phyloP scores from a whole-genome alignment of 2,329 filamentous ascomycete species.

The Verticillium alfalfae region DNA sequence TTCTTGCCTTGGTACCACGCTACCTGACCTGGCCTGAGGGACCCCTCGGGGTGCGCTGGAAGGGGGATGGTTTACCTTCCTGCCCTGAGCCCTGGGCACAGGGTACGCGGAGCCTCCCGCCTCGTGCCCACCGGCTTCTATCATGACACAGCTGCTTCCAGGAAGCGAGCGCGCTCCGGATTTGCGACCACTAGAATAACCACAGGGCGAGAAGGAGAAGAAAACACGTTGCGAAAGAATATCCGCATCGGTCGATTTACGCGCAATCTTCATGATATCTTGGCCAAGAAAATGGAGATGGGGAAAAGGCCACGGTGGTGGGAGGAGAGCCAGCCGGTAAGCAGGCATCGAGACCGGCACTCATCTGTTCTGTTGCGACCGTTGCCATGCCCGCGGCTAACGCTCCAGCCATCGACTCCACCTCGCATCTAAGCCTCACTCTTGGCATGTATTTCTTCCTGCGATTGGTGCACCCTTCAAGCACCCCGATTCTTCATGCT shows the following conservation, averaged over 20 bases:
- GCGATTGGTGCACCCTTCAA: background rate
- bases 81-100: background rate
- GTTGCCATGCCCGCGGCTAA: background rate
- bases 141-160: too few species aligned
- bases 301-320: too few species aligned
- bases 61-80: background rate
- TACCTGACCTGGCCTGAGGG: background rate
- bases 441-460: background rate
- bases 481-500: background rate
- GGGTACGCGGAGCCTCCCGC: background rate
- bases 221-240: too few species aligned
- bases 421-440: conserved; percentile 3
- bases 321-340: background rate
- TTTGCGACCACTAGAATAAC: too few species aligned
- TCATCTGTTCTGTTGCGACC: background rate
- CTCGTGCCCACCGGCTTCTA: too few species aligned
- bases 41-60: background rate
- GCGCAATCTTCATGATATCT: too few species aligned
- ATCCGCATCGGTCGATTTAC: too few species aligned
- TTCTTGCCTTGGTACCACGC: background rate
- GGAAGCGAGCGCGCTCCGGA: too few species aligned
- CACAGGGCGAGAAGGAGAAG: too few species aligned
- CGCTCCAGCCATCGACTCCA: background rate
- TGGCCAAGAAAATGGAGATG: too few species aligned
- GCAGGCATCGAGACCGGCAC: background rate